Evolutionary conservation across 179 eudicot genomes (phyloP), one percentile per base, ranked within the genome.

Genomic region (Spergularia azorica): DNA sequence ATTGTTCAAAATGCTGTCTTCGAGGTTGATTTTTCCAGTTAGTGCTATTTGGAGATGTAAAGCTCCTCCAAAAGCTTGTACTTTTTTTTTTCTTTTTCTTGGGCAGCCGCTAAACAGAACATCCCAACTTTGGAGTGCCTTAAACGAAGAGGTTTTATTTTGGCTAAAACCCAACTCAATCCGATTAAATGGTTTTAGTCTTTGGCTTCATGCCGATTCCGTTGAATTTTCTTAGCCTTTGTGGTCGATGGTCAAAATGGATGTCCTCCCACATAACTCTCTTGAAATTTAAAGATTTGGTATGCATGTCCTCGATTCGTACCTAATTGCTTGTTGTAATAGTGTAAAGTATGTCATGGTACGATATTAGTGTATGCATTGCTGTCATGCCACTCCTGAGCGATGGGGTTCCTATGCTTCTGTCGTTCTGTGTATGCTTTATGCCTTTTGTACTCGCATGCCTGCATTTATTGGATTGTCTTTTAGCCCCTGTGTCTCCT

Each of bases 401-500:
- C 36, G 32, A 67, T 46, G 36, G 56, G 71, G 9, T 0, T 51
- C 32, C 32, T 26, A 26, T 26, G 32, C 32, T 26, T 26, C 32
- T 26, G 32, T 26, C 32, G 32, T 12, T 52, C 11, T 70, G 21
- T 56, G 71, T 21, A 39, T 17, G 64, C 59, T 48, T 41, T 18
- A 52, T 58, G 50, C 54, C 52, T 10, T 75, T 12, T 17, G n/a
- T 32, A 20, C 12, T 3, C 20, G 48, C 38, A 17, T 15, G 13
- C 32, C 61, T 79, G 75, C 54, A 67, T 67, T 18, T 48, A 59
- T 57, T 0, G 12, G 63, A 26, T 15, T 3, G 4, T 72, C 48
- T 60, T 73, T 56, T 56, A 12, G 26, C 32, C 9, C 51, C 10
- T 11, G 43, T 58, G 68, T 26, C 38, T 72, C 67, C 26, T 68